Conservation (phyloP, 495 filamentous ascomycete genomes). For the Hypoxylon fuscum region DNA sequence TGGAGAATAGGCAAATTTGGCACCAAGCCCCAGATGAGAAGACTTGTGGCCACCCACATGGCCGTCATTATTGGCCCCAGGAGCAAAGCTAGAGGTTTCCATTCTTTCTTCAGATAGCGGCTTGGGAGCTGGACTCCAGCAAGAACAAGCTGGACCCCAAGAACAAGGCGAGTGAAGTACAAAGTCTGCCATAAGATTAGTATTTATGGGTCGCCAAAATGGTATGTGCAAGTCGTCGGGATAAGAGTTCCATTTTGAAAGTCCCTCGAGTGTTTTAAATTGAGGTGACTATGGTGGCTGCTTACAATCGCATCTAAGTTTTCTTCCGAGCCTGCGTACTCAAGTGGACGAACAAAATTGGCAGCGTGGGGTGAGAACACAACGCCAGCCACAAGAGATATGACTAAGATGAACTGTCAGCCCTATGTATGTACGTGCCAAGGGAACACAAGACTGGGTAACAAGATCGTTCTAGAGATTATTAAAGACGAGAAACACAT, state of each 20-base stretch:
- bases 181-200: constrained; percentile 64
- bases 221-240: too few relatives aligned
- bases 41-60: constrained; percentile 88
- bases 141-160: constrained; percentile 90
- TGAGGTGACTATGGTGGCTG: too few relatives aligned
- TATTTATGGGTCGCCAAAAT: too few relatives aligned
- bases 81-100: constrained; percentile 77
- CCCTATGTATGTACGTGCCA: neutral
- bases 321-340: constrained; percentile 73
- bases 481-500: constrained; percentile 46
- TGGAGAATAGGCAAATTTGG: constrained; percentile 78
- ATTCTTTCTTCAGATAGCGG: constrained; percentile 82
- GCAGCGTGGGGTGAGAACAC: constrained; percentile 79
- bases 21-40: constrained; percentile 82
- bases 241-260: too few relatives aligned
- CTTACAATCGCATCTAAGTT: constrained; percentile 47
- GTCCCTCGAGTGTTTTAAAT: too few relatives aligned
- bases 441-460: neutral
- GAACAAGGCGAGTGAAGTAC: constrained; percentile 85
- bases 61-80: constrained; percentile 85
- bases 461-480: neutral
- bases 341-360: constrained; percentile 77
- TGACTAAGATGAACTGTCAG: constrained; percentile 63
- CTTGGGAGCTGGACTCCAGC: constrained; percentile 92
- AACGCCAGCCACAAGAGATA: constrained; percentile 82